Base-by-base conservation (phyloP, 2,329 filamentous ascomycete species). In the Apiospora koreana region DNA sequence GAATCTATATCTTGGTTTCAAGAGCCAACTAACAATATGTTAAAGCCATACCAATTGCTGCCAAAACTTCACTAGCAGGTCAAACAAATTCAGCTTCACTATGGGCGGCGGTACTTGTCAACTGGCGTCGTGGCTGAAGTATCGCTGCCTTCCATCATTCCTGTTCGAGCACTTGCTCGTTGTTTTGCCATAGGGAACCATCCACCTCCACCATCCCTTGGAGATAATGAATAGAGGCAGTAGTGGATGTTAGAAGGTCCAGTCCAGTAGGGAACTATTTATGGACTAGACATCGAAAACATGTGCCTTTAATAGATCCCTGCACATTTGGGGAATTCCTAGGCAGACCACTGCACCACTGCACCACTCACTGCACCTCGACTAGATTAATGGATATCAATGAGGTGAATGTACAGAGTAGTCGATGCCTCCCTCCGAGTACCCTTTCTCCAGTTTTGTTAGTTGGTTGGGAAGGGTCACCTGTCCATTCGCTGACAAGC, bases 251-350 rank as follows among this genome's bases (percentile, higher is more conserved):
- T 18, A 3, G 41, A 16, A 43, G 14, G 41, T 18, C 41, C 12
- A 43, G 9, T 43, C 12, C 12, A 16, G 41, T 12, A 35, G 35
- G 35, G 50, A 58, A 62, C 54, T 62, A 23, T 62, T 62, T 62
- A 62, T 23, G 31, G 10, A 38, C 31, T 21, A 62, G 54, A 38
- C 35, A 38, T 35, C 21, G 31, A 62, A 62, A 62, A 62, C 54
- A 62, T 62, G 54, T 62, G 50, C 50, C 50, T 58, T 10, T 35
- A 35, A 58, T 58, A 58, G 50, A 58, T 58, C 50, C 50, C 50
- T 58, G 50, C 50, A 58, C 28, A 31, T 31, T 58, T 25, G 50
- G 50, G 50, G 28, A 35, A 21, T 58, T 16, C 28, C 50, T 31
- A 58, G 50, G 50, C 50, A 31, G 28, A n/a, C 50, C 50, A 35